Base-by-base conservation (phyloP, 345 rosid species). In the Salix udensis region DNA sequence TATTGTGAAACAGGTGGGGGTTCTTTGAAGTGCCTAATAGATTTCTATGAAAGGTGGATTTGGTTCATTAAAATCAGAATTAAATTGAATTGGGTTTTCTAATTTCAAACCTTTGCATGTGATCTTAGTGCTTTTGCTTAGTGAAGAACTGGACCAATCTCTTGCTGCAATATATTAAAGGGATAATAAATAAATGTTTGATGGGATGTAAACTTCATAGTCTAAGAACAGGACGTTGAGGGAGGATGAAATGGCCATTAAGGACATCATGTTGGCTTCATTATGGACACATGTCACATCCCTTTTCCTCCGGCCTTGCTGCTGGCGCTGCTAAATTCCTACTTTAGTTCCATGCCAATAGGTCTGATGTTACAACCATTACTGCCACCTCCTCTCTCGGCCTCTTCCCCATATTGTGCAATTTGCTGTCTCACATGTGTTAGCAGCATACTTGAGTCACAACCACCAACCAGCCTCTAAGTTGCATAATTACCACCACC, bases 1-100 rank as follows among this genome's bases (percentile, higher is more conserved):
- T 58, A 80, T 92, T 71, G 88, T 90, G 67, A 95, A 91, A 84
- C 98, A 95, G 96, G 98, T 94, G 74, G 72, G n/a, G 50, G 53
- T 52, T 78, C 73, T 82, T 23, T 78, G 55, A 40, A 55, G 58
- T 67, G 50, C 67, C 73, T 37, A 71, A 66, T 4, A 44, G 15
- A 71, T 75, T 72, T 50, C 31, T 50, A 2, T 58, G 58, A 50
- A 55, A 37, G 42, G 50, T 67, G 28, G 40, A 61, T 66, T 18
- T 66, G 28, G 39, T 50, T 69, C 36, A 24, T 30, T 61, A 28
- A 73, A 71, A 24, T 77, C 26, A 34, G 62, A 28, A 28, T 65
- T 30, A 26, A 34, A 31, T 55, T 31, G 50, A 71, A 11, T 52
- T 53, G 31, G 30, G 31, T n/a, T 18, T 70, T 5, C 42, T 67